phyloP scores from a whole-genome alignment of 2,329 filamentous ascomycete genomes.

The Botrytis elliptica region DNA sequence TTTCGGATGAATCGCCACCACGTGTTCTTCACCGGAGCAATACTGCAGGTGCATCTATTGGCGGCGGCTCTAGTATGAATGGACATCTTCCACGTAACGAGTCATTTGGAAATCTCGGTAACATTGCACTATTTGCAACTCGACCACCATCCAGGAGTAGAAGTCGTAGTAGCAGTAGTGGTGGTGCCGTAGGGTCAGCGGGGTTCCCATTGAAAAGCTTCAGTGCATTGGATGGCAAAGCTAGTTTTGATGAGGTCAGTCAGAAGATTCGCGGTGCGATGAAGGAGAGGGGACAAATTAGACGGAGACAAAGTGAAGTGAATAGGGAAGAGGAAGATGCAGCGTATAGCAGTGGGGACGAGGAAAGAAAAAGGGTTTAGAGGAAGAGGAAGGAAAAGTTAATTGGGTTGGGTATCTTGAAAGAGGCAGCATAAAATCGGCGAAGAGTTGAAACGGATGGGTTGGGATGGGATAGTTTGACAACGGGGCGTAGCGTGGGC shows the following conservation, averaged over 20 bases:
- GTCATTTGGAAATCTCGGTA: constrained; percentile 86
- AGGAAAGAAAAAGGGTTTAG: constrained; percentile 34
- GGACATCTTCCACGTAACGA: constrained; percentile 73
- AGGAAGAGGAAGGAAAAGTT: not conserved
- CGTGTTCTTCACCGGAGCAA: constrained; percentile 35
- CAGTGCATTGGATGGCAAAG: constrained; percentile 64
- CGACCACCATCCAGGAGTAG: constrained; percentile 78
- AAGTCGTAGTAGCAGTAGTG: constrained; percentile 66
- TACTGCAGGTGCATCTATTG: constrained; percentile 33
- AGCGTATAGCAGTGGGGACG: constrained; percentile 40
- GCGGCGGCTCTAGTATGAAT: constrained; percentile 36
- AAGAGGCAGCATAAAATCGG: not conserved
- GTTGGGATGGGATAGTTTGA: constrained; percentile 11
- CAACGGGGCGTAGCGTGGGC: constrained; percentile 15
- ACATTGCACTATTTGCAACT: constrained; percentile 86
- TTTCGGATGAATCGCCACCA: constrained; percentile 33
- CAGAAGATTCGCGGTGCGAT: constrained; percentile 83
- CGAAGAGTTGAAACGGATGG: constrained; percentile 6
- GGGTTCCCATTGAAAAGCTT: constrained; percentile 69
- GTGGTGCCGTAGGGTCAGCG: constrained; percentile 58
- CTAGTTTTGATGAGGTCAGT: constrained; percentile 78
- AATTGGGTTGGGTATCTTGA: not conserved
- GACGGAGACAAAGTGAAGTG: constrained; percentile 42
- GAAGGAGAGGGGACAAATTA: constrained; percentile 68
- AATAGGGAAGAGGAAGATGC: constrained; percentile 46